Conservation (phyloP, 2,329 filamentous ascomycete genomes). For the Ophiosphaerella herpotricha region DNA sequence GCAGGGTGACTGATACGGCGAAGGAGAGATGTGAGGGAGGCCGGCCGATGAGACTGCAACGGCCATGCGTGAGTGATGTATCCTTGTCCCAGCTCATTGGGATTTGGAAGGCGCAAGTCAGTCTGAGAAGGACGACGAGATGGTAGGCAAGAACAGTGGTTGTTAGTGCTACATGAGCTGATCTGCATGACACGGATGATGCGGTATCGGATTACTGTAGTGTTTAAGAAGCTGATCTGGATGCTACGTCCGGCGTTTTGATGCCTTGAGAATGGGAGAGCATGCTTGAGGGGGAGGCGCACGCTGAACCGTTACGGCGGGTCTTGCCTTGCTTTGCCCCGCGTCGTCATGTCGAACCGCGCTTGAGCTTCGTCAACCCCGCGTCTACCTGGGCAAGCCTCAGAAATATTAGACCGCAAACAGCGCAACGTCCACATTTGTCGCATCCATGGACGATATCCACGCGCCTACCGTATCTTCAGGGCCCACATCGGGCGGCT, state of each 20-base stretch:
- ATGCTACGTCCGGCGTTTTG: too few relatives aligned
- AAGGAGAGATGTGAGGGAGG: conserved; percentile 5
- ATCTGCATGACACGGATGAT: background rate
- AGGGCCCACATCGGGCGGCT: conserved; percentile 68
- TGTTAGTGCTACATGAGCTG: background rate
- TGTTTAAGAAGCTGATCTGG: too few relatives aligned
- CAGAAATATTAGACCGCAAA: conserved; percentile 2
- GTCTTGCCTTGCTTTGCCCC: conserved; percentile 1
- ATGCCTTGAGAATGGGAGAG: background rate
- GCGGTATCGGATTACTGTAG: too few relatives aligned
- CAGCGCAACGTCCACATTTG: conserved; percentile 20
- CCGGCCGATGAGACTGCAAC: background rate
- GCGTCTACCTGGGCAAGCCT: conserved; percentile 9
- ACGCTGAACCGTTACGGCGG: conserved; percentile 3
- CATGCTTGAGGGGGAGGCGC: too few relatives aligned
- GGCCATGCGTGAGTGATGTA: background rate
- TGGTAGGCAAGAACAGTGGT: background rate
- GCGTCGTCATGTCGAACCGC: conserved; percentile 7
- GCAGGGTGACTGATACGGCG: conserved; percentile 16
- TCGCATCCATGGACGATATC: conserved; percentile 67
- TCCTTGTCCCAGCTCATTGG: too few relatives aligned
- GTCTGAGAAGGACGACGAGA: background rate
- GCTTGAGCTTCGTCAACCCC: conserved; percentile 8
- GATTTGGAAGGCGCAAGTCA: background rate
- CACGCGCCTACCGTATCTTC: conserved; percentile 76